Evolutionary conservation across 371 early-diverging fungal genomes (phyloP).

Genomic region (Mortierella sp.): DNA sequence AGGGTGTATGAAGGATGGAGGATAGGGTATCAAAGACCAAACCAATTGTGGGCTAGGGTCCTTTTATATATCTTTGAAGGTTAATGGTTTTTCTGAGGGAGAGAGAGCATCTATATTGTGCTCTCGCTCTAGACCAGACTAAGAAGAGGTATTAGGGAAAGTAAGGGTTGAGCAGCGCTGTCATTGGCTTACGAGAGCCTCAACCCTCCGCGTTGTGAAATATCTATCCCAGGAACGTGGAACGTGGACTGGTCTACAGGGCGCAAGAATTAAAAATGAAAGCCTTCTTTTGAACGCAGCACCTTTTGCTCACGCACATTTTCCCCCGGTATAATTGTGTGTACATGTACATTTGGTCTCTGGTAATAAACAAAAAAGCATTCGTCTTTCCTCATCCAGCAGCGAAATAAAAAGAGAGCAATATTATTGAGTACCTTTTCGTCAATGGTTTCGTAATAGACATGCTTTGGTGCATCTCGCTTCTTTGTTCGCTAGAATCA

Average conservation of each 20-base stretch:
- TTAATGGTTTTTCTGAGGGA: too few relatives aligned
- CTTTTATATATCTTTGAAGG: slow-evolving; percentile 1
- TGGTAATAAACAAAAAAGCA: not conserved
- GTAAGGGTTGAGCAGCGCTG: not conserved
- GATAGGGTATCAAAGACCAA: not conserved
- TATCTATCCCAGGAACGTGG: slow-evolving; percentile 1
- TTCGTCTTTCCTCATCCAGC: not conserved
- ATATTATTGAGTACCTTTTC: too few relatives aligned
- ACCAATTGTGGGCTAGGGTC: not conserved
- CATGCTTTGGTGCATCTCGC: not conserved
- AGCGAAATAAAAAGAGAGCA: too few relatives aligned
- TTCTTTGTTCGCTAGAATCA: not conserved
- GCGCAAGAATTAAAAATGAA: slow-evolving; percentile 1
- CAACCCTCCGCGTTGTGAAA: slow-evolving; percentile 1
- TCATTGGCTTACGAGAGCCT: slow-evolving; percentile 11
- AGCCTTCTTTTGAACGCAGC: not conserved
- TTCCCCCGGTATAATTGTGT: not conserved
- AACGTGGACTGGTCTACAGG: slow-evolving; percentile 6
- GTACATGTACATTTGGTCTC: not conserved
- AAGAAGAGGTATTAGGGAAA: not conserved
- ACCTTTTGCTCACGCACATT: not conserved
- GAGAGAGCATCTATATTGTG: too few relatives aligned
- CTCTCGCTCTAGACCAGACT: not conserved
- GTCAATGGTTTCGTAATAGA: not conserved
- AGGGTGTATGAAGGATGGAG: slow-evolving; percentile 1